These are phyloP conservation scores for Malus hybrid DNA, from an alignment of 331 rosid species.

Conservation along the genomic window DNA sequence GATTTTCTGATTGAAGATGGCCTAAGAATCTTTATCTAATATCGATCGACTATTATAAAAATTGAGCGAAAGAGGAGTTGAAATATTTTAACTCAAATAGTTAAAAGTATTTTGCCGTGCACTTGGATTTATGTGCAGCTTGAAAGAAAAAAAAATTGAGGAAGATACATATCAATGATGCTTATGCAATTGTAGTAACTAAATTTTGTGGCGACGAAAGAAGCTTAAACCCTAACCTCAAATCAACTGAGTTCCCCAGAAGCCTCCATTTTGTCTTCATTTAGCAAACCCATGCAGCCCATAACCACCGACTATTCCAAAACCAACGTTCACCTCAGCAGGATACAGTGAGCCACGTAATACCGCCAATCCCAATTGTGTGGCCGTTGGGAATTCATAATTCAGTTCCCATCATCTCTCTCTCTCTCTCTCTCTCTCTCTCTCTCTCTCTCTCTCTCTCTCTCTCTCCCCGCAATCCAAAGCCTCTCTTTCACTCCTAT, in stretches of 20 bases:
- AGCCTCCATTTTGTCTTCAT: slow-evolving; percentile 27
- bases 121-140: too few species aligned
- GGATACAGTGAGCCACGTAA: slow-evolving; percentile 13
- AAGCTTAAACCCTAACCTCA: slow-evolving; percentile 25
- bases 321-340: slow-evolving; percentile 24
- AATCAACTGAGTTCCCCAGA: slow-evolving; percentile 20
- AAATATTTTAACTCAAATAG: too few species aligned
- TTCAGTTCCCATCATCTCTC: slow-evolving; percentile 13
- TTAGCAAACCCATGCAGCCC: background rate
- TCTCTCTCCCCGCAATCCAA: background rate
- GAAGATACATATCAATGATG: background rate
- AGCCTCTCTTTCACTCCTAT: background rate
- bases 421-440: background rate
- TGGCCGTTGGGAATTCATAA: slow-evolving; percentile 28
- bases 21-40: too few species aligned
- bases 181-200: background rate
- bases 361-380: slow-evolving; percentile 17
- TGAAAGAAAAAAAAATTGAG: too few species aligned
- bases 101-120: too few species aligned
- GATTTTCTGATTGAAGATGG: too few species aligned
- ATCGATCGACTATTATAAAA: too few species aligned
- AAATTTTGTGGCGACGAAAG: slow-evolving; percentile 13
- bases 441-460: background rate
- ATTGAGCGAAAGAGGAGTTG: too few species aligned
- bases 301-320: slow-evolving; percentile 6